Percentiles rank a stretch among this genome's conserved stretches.
Conservation (phyloP, 352 stramenopile genomes). For the Pythium rishiriense region DNA sequence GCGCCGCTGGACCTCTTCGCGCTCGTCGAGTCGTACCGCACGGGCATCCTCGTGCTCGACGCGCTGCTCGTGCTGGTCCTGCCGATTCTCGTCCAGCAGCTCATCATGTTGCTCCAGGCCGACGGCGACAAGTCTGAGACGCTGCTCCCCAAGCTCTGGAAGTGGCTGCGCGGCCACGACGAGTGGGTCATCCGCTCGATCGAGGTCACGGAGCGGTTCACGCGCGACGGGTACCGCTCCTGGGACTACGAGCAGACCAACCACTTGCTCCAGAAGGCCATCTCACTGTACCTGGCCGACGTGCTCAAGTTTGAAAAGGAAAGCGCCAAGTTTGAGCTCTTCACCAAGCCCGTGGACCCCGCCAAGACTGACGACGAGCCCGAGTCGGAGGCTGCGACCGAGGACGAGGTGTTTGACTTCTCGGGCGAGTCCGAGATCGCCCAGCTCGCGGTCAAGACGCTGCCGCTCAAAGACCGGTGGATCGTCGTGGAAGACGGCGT, state of each 20-base stretch:
- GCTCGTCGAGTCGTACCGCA: conserved; percentile 52
- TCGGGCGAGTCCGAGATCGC: conserved; percentile 21
- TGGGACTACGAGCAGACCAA: conserved; percentile 31
- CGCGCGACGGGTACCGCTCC: conserved; percentile 18
- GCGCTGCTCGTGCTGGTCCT: conserved; percentile 29
- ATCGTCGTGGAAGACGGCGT: conserved; percentile 27
- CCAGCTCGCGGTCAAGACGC: too few species aligned
- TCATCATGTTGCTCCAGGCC: not conserved
- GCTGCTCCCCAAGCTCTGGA: not conserved
- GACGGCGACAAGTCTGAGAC: not conserved
- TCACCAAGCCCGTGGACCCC: conserved; percentile 23
- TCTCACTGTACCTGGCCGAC: conserved; percentile 32
- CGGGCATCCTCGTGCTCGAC: conserved; percentile 28
- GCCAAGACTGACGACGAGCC: not conserved
- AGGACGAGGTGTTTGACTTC: too few species aligned
- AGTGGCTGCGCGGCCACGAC: conserved; percentile 34
- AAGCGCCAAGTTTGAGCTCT: conserved; percentile 29
- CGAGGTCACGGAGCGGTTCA: conserved; percentile 28
- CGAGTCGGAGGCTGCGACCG: too few species aligned
- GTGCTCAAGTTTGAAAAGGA: conserved; percentile 26
- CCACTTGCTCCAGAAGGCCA: conserved; percentile 33
- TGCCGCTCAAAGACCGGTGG: conserved; percentile 28
- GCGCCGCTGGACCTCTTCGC: too few species aligned
- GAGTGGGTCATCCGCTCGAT: conserved; percentile 22
- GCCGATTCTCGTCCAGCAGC: conserved; percentile 34